A percentile compares a stretch with the other conserved stretches of the same genome.
These are phyloP conservation scores for Fomitopsis schrenkii DNA, from an alignment of 1,284 basidiomycete species.

Conservation along the genomic window DNA sequence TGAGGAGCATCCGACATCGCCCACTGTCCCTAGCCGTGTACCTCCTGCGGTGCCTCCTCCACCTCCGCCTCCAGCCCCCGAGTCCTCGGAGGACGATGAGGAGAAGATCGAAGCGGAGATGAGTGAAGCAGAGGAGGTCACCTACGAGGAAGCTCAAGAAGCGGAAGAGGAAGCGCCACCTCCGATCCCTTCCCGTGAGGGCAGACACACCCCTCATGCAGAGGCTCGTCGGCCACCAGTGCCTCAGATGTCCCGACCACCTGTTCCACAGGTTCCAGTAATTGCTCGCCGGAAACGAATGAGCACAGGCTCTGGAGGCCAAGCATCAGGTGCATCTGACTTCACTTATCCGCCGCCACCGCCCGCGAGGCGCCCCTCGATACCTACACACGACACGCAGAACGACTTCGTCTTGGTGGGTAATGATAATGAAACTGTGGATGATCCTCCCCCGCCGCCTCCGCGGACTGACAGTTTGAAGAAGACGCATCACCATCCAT, in stretches of 20 bases:
- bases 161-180: constrained; percentile 40
- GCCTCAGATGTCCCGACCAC: constrained; percentile 14
- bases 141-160: constrained; percentile 46
- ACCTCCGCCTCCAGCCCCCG: constrained; percentile 23
- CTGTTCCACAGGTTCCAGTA: constrained; percentile 4
- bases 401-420: constrained; percentile 20
- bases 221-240: constrained; percentile 20
- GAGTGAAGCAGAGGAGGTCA: constrained; percentile 63
- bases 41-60: constrained; percentile 22
- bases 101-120: constrained; percentile 63
- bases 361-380: constrained; percentile 27
- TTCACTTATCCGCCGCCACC: constrained; percentile 26
- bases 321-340: constrained; percentile 9
- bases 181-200: constrained; percentile 34
- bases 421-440: constrained; percentile 16
- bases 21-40: constrained; percentile 17
- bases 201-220: constrained; percentile 19
- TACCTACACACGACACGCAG: constrained; percentile 36
- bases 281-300: constrained; percentile 3
- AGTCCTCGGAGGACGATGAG: constrained; percentile 49
- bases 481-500: constrained; percentile 13
- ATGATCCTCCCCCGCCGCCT: constrained; percentile 38
- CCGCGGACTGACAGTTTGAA: constrained; percentile 26
- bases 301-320: background rate
- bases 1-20: constrained; percentile 16